Evolutionary conservation across 1,139 yeast species (phyloP).

Genomic region (Meyerozyma elateridarum): DNA sequence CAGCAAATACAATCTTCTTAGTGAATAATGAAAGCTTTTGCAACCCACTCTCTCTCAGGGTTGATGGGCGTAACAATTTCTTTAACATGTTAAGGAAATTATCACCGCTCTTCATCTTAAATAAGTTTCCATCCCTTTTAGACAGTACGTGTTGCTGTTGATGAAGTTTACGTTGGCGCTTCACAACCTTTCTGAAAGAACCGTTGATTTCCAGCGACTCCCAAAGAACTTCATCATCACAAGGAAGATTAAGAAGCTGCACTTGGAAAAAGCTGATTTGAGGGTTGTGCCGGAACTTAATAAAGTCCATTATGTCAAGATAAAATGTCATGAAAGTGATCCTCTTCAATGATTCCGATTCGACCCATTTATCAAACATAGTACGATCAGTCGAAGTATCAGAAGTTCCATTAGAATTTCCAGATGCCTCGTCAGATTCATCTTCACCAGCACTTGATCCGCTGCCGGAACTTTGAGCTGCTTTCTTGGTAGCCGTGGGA

Average conservation of each 20-base stretch:
- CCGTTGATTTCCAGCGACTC: constrained; percentile 43
- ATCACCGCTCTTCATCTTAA: constrained; percentile 21
- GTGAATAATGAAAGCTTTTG: constrained; percentile 8
- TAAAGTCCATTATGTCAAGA: constrained; percentile 74
- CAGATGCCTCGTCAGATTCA: constrained; percentile 22
- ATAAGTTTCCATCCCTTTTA: constrained; percentile 10
- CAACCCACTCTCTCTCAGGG: constrained; percentile 4
- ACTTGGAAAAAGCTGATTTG: constrained; percentile 68
- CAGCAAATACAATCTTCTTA: constrained; percentile 11
- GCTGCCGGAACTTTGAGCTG: constrained; percentile 18
- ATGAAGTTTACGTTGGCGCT: constrained; percentile 32
- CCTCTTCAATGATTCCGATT: constrained; percentile 72
- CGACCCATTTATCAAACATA: constrained; percentile 58
- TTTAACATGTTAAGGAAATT: constrained; percentile 34
- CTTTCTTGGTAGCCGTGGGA: constrained; percentile 31
- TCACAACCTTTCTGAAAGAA: constrained; percentile 37
- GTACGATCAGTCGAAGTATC: constrained; percentile 22
- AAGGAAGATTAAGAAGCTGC: constrained; percentile 66
- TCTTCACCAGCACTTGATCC: constrained; percentile 30
- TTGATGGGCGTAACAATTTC: constrained; percentile 24
- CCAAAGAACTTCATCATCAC: constrained; percentile 72
- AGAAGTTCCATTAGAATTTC: constrained; percentile 8
- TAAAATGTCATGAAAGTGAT: constrained; percentile 78
- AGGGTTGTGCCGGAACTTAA: constrained; percentile 71
- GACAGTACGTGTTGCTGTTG: constrained; percentile 7